Conservation (phyloP, 169 alveolate species). For the Plasmodium fragile region DNA sequence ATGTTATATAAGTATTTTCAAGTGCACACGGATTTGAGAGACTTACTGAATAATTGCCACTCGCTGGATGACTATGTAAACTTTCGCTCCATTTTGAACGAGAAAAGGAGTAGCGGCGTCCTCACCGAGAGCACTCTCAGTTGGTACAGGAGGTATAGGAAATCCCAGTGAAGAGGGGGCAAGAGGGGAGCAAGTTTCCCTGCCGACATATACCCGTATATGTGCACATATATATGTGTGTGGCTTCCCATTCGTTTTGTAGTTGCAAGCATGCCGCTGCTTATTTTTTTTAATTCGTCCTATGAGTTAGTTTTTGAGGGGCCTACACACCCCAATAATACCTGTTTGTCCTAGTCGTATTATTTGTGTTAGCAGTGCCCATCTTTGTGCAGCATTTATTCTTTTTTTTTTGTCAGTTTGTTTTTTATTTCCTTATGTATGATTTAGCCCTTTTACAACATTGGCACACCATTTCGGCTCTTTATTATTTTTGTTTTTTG, state of each 20-base stretch:
- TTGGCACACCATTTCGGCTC: neutral
- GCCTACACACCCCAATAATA: neutral
- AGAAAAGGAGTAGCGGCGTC: constrained; percentile 13
- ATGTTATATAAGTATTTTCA: constrained; percentile 58
- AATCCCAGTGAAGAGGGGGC: neutral
- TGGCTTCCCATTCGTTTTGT: neutral
- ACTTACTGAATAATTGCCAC: constrained; percentile 61
- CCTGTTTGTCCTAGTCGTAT: neutral
- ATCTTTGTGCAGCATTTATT: neutral
- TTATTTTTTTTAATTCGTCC: neutral
- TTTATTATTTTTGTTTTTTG: neutral
- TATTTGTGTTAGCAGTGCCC: neutral
- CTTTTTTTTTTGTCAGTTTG: neutral
- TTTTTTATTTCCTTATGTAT: neutral
- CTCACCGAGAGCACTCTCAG: constrained; percentile 35
- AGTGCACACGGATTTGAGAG: constrained; percentile 61
- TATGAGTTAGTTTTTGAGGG: neutral
- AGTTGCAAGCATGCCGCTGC: neutral
- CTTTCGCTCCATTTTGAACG: constrained; percentile 18
- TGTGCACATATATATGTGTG: neutral
- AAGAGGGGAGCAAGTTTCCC: neutral
- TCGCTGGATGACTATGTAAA: constrained; percentile 37
- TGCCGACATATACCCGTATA: neutral
- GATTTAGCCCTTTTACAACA: neutral
- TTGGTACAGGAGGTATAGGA: constrained; percentile 72